These are phyloP conservation scores for Friedmanniomyces endolithicus DNA, from an alignment of 495 filamentous ascomycete species.

Conservation along the genomic window DNA sequence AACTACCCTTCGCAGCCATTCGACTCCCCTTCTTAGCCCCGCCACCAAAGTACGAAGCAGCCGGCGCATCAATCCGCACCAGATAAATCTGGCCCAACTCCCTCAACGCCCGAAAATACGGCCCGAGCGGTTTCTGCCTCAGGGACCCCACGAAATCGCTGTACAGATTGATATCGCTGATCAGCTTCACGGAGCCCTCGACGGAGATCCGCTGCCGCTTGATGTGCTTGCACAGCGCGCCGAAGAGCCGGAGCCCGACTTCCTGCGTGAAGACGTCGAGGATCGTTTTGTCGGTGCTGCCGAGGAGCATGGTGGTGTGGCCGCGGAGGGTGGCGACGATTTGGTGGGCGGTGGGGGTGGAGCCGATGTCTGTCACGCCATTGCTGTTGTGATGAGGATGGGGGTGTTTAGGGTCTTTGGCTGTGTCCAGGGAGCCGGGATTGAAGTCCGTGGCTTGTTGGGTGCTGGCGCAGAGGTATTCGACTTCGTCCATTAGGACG, in stretches of 20 bases:
- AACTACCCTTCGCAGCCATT: background rate
- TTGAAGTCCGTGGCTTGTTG: conserved; percentile 87
- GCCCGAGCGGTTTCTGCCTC: conserved; percentile 65
- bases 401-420: conserved; percentile 14
- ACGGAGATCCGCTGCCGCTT: conserved; percentile 88
- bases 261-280: conserved; percentile 98
- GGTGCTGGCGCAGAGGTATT: conserved; percentile 82
- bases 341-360: conserved; percentile 61
- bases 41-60: background rate
- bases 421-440: conserved; percentile 43
- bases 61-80: conserved; percentile 44
- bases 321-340: conserved; percentile 75
- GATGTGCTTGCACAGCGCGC: conserved; percentile 85
- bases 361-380: conserved; percentile 57
- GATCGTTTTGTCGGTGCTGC: conserved; percentile 92
- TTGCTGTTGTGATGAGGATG: background rate
- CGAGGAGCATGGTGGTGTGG: conserved; percentile 82
- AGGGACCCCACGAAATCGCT: conserved; percentile 70
- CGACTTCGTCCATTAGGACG: conserved; percentile 95
- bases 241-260: conserved; percentile 83
- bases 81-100: conserved; percentile 94
- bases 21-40: background rate
- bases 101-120: conserved; percentile 83
- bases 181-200: conserved; percentile 81
- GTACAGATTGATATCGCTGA: conserved; percentile 92